phyloP scores from a whole-genome alignment of 2,329 filamentous ascomycete species.

The Nigrospora osmanthi region DNA sequence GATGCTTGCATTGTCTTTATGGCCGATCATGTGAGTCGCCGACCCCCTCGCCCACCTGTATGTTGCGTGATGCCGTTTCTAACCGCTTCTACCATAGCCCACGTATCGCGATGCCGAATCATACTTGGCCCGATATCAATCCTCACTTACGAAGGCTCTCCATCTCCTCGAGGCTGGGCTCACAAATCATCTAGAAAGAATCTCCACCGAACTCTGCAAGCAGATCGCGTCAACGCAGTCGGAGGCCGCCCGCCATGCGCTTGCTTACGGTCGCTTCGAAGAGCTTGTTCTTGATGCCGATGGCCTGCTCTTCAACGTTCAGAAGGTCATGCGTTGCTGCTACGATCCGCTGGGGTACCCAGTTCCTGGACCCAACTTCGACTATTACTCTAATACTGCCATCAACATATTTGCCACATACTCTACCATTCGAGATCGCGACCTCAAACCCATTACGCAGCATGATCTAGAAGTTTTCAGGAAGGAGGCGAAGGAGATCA shows the following conservation, averaged over 20 bases:
- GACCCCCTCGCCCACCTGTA: neutral
- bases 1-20: constrained; percentile 92
- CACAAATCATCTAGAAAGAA: constrained; percentile 41
- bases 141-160: constrained; percentile 63
- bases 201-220: constrained; percentile 45
- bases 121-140: constrained; percentile 80
- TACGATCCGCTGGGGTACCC: constrained; percentile 45
- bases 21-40: constrained; percentile 63
- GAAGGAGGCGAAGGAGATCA: constrained; percentile 39
- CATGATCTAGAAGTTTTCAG: constrained; percentile 47
- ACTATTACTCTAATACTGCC: constrained; percentile 46
- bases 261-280: constrained; percentile 52
- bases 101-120: constrained; percentile 80
- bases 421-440: constrained; percentile 42
- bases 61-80: neutral
- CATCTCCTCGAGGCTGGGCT: constrained; percentile 54
- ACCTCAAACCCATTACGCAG: constrained; percentile 43
- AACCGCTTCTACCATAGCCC: constrained; percentile 37
- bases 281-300: constrained; percentile 51
- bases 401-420: constrained; percentile 48
- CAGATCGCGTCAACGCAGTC: constrained; percentile 49
- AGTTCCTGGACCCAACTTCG: constrained; percentile 32
- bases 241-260: constrained; percentile 49
- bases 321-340: constrained; percentile 40
- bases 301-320: constrained; percentile 47